Evolutionary conservation across 2,329 filamentous ascomycete genomes (phyloP), one percentile per base, ranked within the genome.

Genomic region (Ascochyta lentis): DNA sequence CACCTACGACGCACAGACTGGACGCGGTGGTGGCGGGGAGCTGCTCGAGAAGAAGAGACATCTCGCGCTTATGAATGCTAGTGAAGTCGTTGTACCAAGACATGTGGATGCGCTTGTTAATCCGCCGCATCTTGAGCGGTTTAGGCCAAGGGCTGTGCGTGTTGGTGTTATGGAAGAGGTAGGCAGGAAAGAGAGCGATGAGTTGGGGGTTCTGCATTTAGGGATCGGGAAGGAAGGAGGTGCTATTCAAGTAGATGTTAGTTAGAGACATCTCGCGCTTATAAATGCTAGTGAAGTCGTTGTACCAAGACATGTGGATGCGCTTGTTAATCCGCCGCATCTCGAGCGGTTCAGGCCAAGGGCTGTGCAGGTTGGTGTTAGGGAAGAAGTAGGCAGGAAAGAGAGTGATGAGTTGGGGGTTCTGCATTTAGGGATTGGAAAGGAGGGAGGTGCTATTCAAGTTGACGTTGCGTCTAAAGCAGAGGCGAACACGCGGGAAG

Each of bases 241-340:
- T 19, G 19, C 19, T 19, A 19, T 19, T 19, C 1, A 19, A 1
- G 19, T 19, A 3, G 19, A 19, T 3, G 19, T 19, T 19, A 19
- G 19, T 19, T 19, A 81, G 65, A 77, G 83, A 66, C 87, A 91
- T 74, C 76, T 95, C 60, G 82, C 88, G 49, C 81, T 84, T 71
- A 95, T 89, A 53, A 91, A 92, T 76, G 92, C 92, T n/a, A 89
- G 91, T 7, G 95, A 99, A 79, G 84, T 99, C 63, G 86, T 88
- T 72, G 82, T 98, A 37, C 89, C 95, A 48, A 83, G 91, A 65
- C 92, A 94, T 72, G 77, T 90, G 55, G 81, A 81, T 50, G 86
- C 87, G 59, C 73, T 97, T 72, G 80, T 86, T 49, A 76, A 85
- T 56, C 93, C 93, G 10, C 91, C 91, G 0, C 77, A 83, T 39